Conservation (phyloP, 371 early-diverging fungal genomes). For the Rhizomucor pusillus region DNA sequence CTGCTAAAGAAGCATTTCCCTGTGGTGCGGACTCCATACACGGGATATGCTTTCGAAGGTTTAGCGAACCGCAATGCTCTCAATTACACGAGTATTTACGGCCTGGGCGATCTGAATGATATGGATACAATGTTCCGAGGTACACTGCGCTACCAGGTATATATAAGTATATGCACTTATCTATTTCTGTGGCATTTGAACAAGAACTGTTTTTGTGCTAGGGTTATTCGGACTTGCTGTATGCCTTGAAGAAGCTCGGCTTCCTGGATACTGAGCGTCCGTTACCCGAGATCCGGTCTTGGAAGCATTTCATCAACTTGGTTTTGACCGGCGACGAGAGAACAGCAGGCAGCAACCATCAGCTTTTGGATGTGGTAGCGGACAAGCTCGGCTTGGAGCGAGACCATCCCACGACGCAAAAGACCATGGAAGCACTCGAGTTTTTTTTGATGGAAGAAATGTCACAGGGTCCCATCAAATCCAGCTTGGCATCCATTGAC, state of each 20-base stretch:
- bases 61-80: slow-evolving; percentile 82
- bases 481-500: no score
- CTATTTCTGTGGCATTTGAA: no score
- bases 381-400: slow-evolving; percentile 45
- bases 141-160: slow-evolving; percentile 74
- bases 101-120: slow-evolving; percentile 61
- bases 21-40: slow-evolving; percentile 64
- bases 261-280: slow-evolving; percentile 42
- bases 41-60: slow-evolving; percentile 83
- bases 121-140: slow-evolving; percentile 86
- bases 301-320: background rate
- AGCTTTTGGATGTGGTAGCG: slow-evolving; percentile 15
- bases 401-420: slow-evolving; percentile 38
- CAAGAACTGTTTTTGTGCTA: no score
- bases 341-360: background rate
- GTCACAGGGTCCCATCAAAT: slow-evolving; percentile 34
- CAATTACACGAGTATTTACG: slow-evolving; percentile 65
- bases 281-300: no score
- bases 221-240: slow-evolving; percentile 65
- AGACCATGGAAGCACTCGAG: slow-evolving; percentile 37
- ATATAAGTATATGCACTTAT: background rate
- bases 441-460: slow-evolving; percentile 16
- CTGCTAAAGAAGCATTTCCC: slow-evolving; percentile 66
- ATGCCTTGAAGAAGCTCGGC: slow-evolving; percentile 60
- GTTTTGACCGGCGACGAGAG: background rate